A percentile compares a stretch with the other conserved stretches of the same genome.
phyloP scores from a whole-genome alignment of 2,329 filamentous ascomycete genomes.

The Diaporthe vaccinii region DNA sequence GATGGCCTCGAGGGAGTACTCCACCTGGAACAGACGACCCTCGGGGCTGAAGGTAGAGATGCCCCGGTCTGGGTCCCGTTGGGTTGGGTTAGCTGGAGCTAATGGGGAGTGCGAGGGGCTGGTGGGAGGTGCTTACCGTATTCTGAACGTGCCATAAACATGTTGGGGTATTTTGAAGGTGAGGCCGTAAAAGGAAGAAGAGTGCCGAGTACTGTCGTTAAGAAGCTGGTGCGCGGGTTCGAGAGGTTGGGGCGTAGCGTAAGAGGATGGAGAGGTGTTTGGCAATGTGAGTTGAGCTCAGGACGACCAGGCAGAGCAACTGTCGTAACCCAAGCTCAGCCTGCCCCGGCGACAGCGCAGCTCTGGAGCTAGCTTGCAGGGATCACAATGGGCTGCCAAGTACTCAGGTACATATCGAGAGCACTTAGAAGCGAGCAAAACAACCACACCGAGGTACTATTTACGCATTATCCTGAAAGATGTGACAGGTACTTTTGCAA shows the following conservation, averaged over 20 bases:
- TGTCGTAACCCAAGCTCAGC: constrained; percentile 44
- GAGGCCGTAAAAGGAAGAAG: background rate
- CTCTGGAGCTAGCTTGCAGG: constrained; percentile 14
- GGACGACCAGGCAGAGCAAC: constrained; percentile 45
- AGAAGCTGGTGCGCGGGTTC: background rate
- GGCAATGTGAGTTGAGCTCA: constrained; percentile 37
- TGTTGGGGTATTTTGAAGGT: constrained; percentile 67
- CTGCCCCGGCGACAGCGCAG: constrained; percentile 29
- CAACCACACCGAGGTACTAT: background rate
- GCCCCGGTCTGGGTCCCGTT: constrained; percentile 80
- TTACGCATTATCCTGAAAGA: background rate
- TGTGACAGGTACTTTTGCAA: background rate
- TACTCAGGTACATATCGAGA: background rate
- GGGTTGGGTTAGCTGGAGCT: constrained; percentile 35
- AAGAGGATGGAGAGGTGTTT: constrained; percentile 25
- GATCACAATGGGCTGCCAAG: constrained; percentile 3
- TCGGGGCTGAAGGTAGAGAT: constrained; percentile 99
- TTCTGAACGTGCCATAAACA: constrained; percentile 99
- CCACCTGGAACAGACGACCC: constrained; percentile 99
- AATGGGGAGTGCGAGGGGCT: constrained; percentile 52
- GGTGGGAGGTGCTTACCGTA: constrained; percentile 79
- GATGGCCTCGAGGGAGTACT: constrained; percentile 99
- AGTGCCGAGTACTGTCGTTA: background rate
- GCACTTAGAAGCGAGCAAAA: background rate
- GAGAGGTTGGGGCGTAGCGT: constrained; percentile 24